These are phyloP conservation scores for Multifurca ochricompacta DNA, from an alignment of 768 basidiomycete species.

Conservation along the genomic window DNA sequence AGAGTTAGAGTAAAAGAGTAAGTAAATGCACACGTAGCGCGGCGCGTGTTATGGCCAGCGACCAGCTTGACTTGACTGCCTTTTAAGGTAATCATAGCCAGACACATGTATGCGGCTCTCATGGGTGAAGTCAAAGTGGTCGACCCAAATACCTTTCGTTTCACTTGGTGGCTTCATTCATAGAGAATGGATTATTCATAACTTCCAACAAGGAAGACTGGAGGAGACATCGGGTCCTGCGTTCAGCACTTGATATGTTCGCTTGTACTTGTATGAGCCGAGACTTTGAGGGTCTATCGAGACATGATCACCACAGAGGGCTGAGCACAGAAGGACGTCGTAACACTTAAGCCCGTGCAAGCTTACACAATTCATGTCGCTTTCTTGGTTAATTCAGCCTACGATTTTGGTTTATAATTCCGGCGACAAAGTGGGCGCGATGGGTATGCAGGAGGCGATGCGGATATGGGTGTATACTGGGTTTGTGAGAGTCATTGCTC, in stretches of 20 bases:
- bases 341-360: constrained; percentile 13
- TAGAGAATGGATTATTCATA: constrained; percentile 18
- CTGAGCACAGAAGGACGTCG: constrained; percentile 8
- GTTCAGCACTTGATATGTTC: constrained; percentile 22
- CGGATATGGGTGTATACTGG: not conserved
- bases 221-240: constrained; percentile 23
- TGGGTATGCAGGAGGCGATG: constrained; percentile 10
- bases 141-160: not conserved
- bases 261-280: constrained; percentile 22
- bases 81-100: no score
- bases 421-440: constrained; percentile 1
- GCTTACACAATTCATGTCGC: constrained; percentile 19
- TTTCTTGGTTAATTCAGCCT: constrained; percentile 20
- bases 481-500: not conserved
- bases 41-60: no score
- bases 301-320: constrained; percentile 18
- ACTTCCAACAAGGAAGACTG: constrained; percentile 18
- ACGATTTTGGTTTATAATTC: constrained; percentile 19
- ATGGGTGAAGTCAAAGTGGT: constrained; percentile 19
- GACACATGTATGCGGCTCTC: no score
- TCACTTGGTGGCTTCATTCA: not conserved
- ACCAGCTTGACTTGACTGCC: no score
- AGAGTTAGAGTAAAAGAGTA: constrained; percentile 9
- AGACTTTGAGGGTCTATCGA: constrained; percentile 19
- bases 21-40: no score